Evolutionary conservation across 805 yeast genomes (phyloP).

Genomic region (Candida xyloterini): DNA sequence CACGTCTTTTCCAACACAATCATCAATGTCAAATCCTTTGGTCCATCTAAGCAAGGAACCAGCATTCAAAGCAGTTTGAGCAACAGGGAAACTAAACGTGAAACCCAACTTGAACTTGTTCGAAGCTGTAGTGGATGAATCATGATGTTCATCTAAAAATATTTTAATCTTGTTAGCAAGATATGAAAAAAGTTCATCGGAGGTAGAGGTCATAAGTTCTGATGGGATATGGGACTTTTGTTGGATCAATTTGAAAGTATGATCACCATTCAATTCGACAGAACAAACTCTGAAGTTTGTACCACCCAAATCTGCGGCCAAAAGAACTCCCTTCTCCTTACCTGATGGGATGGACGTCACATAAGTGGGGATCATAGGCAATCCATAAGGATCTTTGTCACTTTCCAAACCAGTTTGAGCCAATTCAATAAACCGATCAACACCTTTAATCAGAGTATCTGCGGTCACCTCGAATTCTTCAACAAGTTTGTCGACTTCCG

Average conservation of each 20-base stretch:
- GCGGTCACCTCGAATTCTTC: constrained; percentile 40
- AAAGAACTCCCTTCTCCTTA: constrained; percentile 70
- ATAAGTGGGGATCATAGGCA: constrained; percentile 93
- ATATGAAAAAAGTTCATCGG: constrained; percentile 67
- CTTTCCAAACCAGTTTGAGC: constrained; percentile 58
- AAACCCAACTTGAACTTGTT: constrained; percentile 71
- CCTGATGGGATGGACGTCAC: constrained; percentile 87
- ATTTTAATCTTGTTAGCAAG: constrained; percentile 66
- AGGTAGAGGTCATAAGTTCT: constrained; percentile 65
- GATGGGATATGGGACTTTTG: constrained; percentile 75
- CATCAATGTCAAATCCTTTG: constrained; percentile 86
- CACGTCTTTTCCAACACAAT: constrained; percentile 82
- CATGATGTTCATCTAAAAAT: constrained; percentile 68
- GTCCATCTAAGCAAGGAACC: constrained; percentile 95
- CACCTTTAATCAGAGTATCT: constrained; percentile 44
- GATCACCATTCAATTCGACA: constrained; percentile 70
- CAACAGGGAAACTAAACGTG: constrained; percentile 91
- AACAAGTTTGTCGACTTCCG: constrained; percentile 33
- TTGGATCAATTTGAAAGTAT: constrained; percentile 75
- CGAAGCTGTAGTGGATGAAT: constrained; percentile 24
- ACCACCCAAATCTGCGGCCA: constrained; percentile 96
- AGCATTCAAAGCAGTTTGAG: constrained; percentile 73
- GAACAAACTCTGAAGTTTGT: constrained; percentile 95
- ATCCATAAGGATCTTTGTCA: constrained; percentile 41
- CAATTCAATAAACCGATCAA: constrained; percentile 54